A percentile compares a stretch with the other conserved stretches of the same genome.
Conservation (phyloP, 2,329 filamentous ascomycete genomes). For the Fusarium sp. region DNA sequence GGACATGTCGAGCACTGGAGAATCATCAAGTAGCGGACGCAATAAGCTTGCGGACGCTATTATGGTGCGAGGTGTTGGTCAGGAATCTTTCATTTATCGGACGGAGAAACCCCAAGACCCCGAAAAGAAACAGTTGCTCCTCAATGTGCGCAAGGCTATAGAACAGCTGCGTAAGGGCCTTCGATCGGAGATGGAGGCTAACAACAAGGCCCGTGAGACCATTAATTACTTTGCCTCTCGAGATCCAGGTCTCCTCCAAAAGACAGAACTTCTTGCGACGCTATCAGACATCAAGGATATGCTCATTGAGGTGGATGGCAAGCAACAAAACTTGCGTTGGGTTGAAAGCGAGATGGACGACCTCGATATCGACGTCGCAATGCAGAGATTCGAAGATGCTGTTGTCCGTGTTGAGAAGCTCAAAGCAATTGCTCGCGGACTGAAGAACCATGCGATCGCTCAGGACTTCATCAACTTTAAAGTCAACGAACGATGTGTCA, state of each 20-base stretch:
- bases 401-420: conserved; percentile 88
- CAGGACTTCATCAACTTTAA: conserved; percentile 95
- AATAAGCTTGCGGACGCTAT: conserved; percentile 85
- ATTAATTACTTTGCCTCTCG: conserved; percentile 87
- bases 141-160: conserved; percentile 91
- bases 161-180: conserved; percentile 89
- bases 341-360: conserved; percentile 96
- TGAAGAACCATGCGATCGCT: conserved; percentile 87
- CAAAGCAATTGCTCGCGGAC: conserved; percentile 78
- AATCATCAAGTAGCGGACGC: conserved; percentile 59
- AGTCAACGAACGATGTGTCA: conserved; percentile 83
- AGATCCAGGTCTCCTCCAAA: conserved; percentile 80
- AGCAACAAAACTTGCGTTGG: conserved; percentile 95
- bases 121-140: conserved; percentile 83
- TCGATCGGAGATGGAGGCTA: conserved; percentile 87
- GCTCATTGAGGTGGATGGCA: conserved; percentile 94
- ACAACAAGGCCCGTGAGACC: conserved; percentile 83
- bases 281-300: conserved; percentile 85
- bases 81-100: conserved; percentile 93
- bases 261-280: conserved; percentile 82
- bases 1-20: conserved; percentile 78
- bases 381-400: conserved; percentile 87
- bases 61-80: conserved; percentile 85
- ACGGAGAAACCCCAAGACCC: conserved; percentile 83
- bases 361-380: conserved; percentile 92